A percentile compares a stretch with the other conserved stretches of the same genome.
Conservation (phyloP, 192 early-diverging fungal species). For the Helicostylum pulchrum region DNA sequence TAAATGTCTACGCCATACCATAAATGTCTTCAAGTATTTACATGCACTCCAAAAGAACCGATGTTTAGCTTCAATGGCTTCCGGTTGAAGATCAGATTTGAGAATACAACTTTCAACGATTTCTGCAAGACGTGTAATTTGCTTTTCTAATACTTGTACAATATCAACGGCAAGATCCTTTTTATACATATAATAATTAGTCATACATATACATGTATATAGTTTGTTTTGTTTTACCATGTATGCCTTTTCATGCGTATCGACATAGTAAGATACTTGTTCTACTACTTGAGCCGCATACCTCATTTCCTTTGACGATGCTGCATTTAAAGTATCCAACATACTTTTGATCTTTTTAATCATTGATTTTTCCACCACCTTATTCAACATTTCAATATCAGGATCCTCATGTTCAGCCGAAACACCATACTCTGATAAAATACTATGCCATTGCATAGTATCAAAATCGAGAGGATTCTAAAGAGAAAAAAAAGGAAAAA, state of each 20-base stretch:
- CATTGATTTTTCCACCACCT: constrained; percentile 33
- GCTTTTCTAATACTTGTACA: constrained; percentile 13
- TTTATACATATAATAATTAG: neutral
- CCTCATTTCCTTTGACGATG: constrained; percentile 23
- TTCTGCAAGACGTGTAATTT: constrained; percentile 22
- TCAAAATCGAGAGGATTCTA: constrained; percentile 31
- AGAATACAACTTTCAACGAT: constrained; percentile 11
- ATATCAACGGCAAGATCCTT: constrained; percentile 21
- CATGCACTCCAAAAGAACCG: constrained; percentile 31
- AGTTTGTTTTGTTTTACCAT: constrained; percentile 15
- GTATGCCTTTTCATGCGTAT: constrained; percentile 21
- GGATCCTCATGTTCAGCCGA: constrained; percentile 26
- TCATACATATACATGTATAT: neutral
- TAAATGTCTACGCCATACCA: constrained; percentile 15
- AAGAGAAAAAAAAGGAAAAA: neutral
- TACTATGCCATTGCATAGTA: constrained; percentile 37
- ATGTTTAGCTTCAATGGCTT: constrained; percentile 12
- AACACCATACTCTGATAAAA: constrained; percentile 28
- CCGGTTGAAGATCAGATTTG: neutral
- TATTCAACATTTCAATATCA: constrained; percentile 36
- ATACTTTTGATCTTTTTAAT: constrained; percentile 24
- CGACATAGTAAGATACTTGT: constrained; percentile 39
- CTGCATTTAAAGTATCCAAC: constrained; percentile 24
- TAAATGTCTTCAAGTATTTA: constrained; percentile 23
- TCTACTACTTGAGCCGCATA: constrained; percentile 25